Percentiles rank a stretch among this genome's conserved stretches.
These are phyloP conservation scores for Wallemia ichthyophaga DNA, from an alignment of 1,284 basidiomycete species.

Conservation along the genomic window DNA sequence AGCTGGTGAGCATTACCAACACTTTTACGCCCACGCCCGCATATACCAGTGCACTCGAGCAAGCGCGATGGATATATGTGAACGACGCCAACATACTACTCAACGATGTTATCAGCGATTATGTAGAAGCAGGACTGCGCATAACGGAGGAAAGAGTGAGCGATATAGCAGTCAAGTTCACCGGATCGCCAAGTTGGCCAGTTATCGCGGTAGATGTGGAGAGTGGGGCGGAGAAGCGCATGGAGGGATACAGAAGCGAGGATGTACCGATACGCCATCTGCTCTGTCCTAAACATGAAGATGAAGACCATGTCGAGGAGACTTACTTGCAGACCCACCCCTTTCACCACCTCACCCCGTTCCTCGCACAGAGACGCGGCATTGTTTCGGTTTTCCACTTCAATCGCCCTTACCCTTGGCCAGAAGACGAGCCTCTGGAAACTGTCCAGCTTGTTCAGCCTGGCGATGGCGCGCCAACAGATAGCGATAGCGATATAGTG, in stretches of 20 bases:
- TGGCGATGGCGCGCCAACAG: no score
- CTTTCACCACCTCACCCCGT: neutral
- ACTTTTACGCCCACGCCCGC: neutral
- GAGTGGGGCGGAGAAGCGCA: neutral
- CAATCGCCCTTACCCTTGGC: neutral
- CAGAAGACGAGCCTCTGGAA: neutral
- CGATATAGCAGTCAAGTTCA: neutral
- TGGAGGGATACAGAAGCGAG: no score
- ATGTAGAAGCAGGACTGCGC: neutral
- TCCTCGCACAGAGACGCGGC: neutral
- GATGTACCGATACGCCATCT: no score
- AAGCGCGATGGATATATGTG: no score
- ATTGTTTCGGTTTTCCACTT: neutral
- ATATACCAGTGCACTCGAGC: neutral
- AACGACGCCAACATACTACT: no score
- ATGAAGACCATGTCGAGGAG: neutral
- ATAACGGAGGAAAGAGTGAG: neutral
- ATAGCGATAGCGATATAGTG: neutral
- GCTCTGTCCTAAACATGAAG: no score
- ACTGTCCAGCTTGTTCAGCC: neutral
- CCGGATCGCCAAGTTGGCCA: neutral
- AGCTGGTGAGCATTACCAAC: neutral
- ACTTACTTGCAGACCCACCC: neutral
- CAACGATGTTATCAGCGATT: neutral
- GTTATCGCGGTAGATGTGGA: neutral